Base-by-base conservation (phyloP, 2,329 filamentous ascomycete species). In the Penicillium sp. region DNA sequence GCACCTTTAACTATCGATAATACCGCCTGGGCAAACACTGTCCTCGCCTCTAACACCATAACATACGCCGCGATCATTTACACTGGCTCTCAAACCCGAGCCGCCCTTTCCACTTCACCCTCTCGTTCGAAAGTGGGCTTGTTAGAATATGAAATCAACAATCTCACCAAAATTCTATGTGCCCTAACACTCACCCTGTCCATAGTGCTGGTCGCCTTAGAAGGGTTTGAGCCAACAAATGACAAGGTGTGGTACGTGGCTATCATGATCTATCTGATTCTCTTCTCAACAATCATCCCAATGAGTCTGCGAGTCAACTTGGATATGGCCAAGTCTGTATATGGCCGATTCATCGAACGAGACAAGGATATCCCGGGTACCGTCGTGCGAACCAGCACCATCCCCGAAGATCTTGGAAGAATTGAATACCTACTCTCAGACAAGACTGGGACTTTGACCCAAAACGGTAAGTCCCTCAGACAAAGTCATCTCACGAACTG, bases 281-380 rank as follows among this genome's bases (percentile, higher is more conserved):
- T 99, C 1, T 99, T 99, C 79, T 97, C 93, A n/a, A 97, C 93
- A 0, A 99, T 99, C 67, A 95, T 99, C 23, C 94, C 94, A 1
- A 97, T 99, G 73, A 96, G 92, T 75, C 80, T 99, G 63, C 89
- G 94, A 47, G 94, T 99, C 63, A 99, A 99, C 70, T 81, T 99
- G 16, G 94, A 99, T 69, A 88, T 99, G 84, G 95, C 93, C 34
- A 99, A 99, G 75, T 93, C 90, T 51, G 91, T 94, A 2, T 99
- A 97, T 74, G 95, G 92, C 8, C 90, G 89, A 77, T 96, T 97
- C 69, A 99, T 99, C 54, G 92, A 99, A 70, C 83, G 88, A 45
- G 94, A 99, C 67, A 81, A 88, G 34, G 93, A 89, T 18, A 99
- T 99, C 55, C 88, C 90, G 5, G 94, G 89, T 1, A 94, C 94